phyloP scores from a whole-genome alignment of 1,139 yeast genomes.

The Candida sp. region DNA sequence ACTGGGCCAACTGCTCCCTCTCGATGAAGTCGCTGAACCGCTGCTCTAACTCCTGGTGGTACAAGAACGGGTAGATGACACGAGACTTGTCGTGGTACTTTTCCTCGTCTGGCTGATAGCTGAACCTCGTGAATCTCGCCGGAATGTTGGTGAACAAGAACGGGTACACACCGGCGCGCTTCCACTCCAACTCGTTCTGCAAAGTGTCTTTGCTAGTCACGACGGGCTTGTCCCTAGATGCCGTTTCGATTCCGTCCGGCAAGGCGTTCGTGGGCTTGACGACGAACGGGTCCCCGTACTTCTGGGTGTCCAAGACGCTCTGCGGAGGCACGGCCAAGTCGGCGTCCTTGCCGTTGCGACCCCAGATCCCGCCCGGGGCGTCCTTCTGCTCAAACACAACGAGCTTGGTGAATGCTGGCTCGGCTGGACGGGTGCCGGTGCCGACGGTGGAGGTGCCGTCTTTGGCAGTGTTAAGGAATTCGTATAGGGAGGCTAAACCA shows the following conservation, averaged over 20 bases:
- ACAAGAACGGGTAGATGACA: conserved; percentile 43
- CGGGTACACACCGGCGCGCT: conserved; percentile 43
- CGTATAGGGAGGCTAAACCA: conserved; percentile 40
- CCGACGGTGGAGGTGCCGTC: conserved; percentile 36
- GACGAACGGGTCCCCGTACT: conserved; percentile 28
- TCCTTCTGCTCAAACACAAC: conserved; percentile 39
- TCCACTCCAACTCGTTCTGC: conserved; percentile 38
- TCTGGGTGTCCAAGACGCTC: conserved; percentile 27
- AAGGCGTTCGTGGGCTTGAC: conserved; percentile 24
- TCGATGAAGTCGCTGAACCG: conserved; percentile 33
- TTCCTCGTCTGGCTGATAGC: conserved; percentile 35
- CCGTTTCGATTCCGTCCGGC: conserved; percentile 20
- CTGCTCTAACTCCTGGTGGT: conserved; percentile 39
- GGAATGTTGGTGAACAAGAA: conserved; percentile 53
- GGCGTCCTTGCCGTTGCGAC: conserved; percentile 18
- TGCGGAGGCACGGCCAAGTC: conserved; percentile 37
- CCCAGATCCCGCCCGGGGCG: conserved; percentile 41
- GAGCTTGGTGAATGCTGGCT: conserved; percentile 26
- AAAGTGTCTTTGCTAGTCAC: conserved; percentile 11
- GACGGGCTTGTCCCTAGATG: conserved; percentile 22
- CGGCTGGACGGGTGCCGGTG: conserved; percentile 16
- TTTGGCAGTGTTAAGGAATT: conserved; percentile 33
- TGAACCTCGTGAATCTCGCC: conserved; percentile 43
- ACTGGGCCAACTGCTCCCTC: conserved; percentile 28
- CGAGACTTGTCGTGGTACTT: conserved; percentile 27